Base-by-base conservation (phyloP, 2,329 filamentous ascomycete species). In the Xenoacremonium recifei region DNA sequence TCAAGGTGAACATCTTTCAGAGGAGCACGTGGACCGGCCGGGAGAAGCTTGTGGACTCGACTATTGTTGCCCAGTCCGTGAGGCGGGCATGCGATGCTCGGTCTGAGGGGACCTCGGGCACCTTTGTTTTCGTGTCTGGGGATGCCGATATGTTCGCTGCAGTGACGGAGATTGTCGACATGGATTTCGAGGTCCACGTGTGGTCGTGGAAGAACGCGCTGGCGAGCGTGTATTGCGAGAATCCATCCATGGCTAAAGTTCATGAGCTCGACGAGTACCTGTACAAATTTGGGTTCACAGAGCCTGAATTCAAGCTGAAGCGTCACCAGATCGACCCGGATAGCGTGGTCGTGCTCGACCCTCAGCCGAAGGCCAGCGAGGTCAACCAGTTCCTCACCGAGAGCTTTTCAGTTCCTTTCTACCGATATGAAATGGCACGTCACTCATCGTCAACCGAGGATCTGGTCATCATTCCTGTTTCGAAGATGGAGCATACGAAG, bases 271-370 rank as follows among this genome's bases (percentile, higher is more conserved):
- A 40, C 32, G 23, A 40, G 21, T 34, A 40, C 10, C 33, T 40
- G 6, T 32, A 40, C 10, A 19, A 40, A 11, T 27, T 40, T 16
- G 39, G 39, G 6, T 40, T 36, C 18, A 18, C 32, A 6, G 39
- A 40, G n/a, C 23, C 39, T 19, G 36, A 19, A 1, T 40, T 40
- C 13, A 32, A 25, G 16, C n/a, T 40, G 32, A 33, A 40, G 17
- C 32, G 33, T 25, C 13, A 23, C n/a, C 23, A 27, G 10, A 40
- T 40, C 17, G 36, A 40, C 32, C 39, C 39, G 12, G 17, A 25
- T 25, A 40, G 39, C 23, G 36, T 40, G 20, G 39, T 40, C 25
- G 20, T 40, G 6, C 32, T 40, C 27, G 39, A 40, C 6, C 39
- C 39, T 3, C 19, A 35, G 39, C 18, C 18, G 9, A 40, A 35